Percentiles rank a stretch among this genome's conserved stretches.
phyloP scores from a whole-genome alignment of 192 early-diverging fungal genomes.

The Mortierella claussenii region DNA sequence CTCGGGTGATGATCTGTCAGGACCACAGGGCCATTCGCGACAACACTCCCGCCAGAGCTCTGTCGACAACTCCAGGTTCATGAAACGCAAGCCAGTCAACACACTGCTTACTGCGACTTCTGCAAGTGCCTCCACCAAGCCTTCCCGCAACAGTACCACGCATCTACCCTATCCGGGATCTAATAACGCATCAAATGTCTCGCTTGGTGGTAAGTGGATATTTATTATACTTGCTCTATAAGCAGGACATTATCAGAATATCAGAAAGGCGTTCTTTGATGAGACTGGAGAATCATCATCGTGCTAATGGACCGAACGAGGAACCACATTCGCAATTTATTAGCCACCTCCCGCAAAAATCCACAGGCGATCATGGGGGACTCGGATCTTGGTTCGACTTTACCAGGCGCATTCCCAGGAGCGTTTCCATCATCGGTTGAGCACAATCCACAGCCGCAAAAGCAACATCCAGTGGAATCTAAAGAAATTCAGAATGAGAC shows the following conservation, averaged over 20 bases:
- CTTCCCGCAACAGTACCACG: background rate
- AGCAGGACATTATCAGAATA: background rate
- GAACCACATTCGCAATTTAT: background rate
- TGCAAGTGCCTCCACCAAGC: background rate
- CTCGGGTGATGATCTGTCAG: background rate
- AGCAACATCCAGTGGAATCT: no score
- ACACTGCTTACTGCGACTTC: background rate
- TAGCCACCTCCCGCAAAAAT: constrained; percentile 25
- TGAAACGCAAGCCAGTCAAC: constrained; percentile 31
- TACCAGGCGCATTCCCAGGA: constrained; percentile 15
- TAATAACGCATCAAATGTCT: background rate
- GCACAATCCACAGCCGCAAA: background rate
- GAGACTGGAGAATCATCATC: no score
- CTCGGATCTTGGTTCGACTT: constrained; percentile 9
- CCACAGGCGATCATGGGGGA: constrained; percentile 47
- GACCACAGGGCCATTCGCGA: background rate
- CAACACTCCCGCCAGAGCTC: constrained; percentile 24
- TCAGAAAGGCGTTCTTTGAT: background rate
- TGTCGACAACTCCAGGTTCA: constrained; percentile 33
- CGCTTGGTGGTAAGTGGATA: constrained; percentile 8
- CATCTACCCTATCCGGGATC: background rate
- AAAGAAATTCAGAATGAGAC: constrained; percentile 10
- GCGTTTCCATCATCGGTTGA: background rate
- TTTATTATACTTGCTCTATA: background rate
- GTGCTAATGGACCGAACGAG: no score